A percentile compares a stretch with the other conserved stretches of the same genome.
Evolutionary conservation across 192 early-diverging fungal genomes (phyloP).

Genomic region (Kickxella alabastrina): DNA sequence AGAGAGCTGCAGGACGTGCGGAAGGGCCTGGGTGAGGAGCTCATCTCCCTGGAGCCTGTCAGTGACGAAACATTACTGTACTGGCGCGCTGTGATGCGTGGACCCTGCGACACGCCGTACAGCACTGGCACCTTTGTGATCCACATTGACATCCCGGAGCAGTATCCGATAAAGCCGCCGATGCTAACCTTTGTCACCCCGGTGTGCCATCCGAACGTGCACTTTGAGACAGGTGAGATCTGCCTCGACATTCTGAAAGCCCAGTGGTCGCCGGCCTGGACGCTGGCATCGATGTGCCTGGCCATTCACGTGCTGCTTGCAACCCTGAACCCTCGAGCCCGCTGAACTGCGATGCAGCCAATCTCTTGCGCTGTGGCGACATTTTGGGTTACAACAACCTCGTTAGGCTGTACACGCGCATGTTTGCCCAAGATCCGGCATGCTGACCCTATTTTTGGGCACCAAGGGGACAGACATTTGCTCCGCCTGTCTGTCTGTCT

Average conservation of each 20-base stretch:
- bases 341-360: slow-evolving; percentile 94
- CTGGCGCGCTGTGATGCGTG: slow-evolving; percentile 51
- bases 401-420: slow-evolving; percentile 76
- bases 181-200: slow-evolving; percentile 71
- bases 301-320: slow-evolving; percentile 82
- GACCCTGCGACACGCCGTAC: slow-evolving; percentile 48
- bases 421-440: slow-evolving; percentile 65
- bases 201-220: slow-evolving; percentile 94
- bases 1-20: slow-evolving; percentile 56
- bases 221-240: slow-evolving; percentile 94
- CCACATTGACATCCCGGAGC: slow-evolving; percentile 65
- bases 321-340: slow-evolving; percentile 87
- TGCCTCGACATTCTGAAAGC: slow-evolving; percentile 93
- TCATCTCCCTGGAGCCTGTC: slow-evolving; percentile 29
- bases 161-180: slow-evolving; percentile 73
- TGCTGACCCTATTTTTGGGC: too few species aligned
- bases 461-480: too few species aligned
- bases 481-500: too few species aligned
- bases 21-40: slow-evolving; percentile 18
- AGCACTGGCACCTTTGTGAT: slow-evolving; percentile 81
- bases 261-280: slow-evolving; percentile 96
- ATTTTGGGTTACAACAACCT: slow-evolving; percentile 80
- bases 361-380: slow-evolving; percentile 85
- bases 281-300: slow-evolving; percentile 75
- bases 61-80: slow-evolving; percentile 43